Conservation (phyloP, 306 rosid species). For the Gillenia trifoliata region DNA sequence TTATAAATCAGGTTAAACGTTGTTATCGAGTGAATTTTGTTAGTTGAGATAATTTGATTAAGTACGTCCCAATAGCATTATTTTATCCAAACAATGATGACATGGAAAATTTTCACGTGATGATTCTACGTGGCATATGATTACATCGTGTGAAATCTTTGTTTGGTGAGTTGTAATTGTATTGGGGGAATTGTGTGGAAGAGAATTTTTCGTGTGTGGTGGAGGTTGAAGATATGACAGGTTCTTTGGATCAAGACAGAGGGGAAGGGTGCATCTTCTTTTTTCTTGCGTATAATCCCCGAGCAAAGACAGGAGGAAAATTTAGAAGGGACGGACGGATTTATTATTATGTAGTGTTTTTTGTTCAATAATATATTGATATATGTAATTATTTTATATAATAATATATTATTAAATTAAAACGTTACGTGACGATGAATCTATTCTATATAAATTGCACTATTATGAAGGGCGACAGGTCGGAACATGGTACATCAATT, state of each 20-base stretch:
- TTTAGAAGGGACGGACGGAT: no score
- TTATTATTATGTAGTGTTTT: no score
- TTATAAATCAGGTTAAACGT: not conserved
- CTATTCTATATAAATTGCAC: no score
- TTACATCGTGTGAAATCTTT: not conserved
- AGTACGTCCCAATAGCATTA: no score
- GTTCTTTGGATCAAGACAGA: constrained; percentile 21
- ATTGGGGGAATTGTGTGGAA: not conserved
- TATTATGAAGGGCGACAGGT: no score
- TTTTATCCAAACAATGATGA: not conserved
- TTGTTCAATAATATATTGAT: no score
- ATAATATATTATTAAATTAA: no score
- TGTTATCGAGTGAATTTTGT: not conserved
- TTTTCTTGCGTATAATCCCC: not conserved
- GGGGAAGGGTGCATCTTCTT: constrained; percentile 5
- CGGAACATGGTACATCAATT: no score
- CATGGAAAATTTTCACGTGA: constrained; percentile 19
- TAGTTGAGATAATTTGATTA: no score
- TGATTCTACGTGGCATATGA: constrained; percentile 1
- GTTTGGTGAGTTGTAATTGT: not conserved
- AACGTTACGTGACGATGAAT: no score
- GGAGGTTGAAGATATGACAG: not conserved
- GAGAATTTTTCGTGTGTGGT: not conserved
- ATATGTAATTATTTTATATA: no score
- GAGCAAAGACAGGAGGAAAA: not conserved